phyloP scores from a whole-genome alignment of 164 flowering plant species.

The Chloranthus sessilifolius region DNA sequence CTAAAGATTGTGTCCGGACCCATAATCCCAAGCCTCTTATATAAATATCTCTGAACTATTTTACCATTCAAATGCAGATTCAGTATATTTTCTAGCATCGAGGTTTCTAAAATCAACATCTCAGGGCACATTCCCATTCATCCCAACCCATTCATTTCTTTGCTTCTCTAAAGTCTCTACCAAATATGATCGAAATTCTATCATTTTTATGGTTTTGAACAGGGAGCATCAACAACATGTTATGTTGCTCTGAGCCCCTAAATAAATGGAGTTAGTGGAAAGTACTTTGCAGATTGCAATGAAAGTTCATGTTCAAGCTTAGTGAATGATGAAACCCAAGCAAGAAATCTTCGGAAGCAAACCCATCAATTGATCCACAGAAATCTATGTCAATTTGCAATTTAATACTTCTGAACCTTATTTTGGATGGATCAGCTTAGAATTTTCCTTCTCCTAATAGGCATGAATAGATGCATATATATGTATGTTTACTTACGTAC shows the following conservation, averaged over 20 bases:
- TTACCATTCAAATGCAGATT: too few relatives aligned
- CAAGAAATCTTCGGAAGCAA: conserved; percentile 65
- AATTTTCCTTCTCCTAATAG: too few relatives aligned
- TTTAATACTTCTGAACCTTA: too few relatives aligned
- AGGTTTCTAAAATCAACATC: conserved; percentile 73
- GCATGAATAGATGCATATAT: too few relatives aligned
- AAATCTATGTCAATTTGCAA: conserved; percentile 18
- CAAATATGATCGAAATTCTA: not conserved
- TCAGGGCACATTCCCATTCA: conserved; percentile 49
- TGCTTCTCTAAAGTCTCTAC: too few relatives aligned
- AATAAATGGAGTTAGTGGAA: conserved; percentile 65
- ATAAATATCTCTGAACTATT: too few relatives aligned
- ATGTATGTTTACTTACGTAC: too few relatives aligned
- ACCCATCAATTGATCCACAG: conserved; percentile 46
- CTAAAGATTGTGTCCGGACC: too few relatives aligned
- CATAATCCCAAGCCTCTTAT: too few relatives aligned
- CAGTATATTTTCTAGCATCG: conserved; percentile 71
- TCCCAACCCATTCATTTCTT: not conserved
- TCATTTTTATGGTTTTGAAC: too few relatives aligned
- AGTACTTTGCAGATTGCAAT: conserved; percentile 87
- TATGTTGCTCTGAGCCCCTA: conserved; percentile 65
- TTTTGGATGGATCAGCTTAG: too few relatives aligned
- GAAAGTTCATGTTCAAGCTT: conserved; percentile 61
- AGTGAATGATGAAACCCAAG: conserved; percentile 65
- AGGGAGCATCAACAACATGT: conserved; percentile 96